phyloP scores from a whole-genome alignment of 1,139 yeast genomes.

The Lodderomyces jiufengensis region DNA sequence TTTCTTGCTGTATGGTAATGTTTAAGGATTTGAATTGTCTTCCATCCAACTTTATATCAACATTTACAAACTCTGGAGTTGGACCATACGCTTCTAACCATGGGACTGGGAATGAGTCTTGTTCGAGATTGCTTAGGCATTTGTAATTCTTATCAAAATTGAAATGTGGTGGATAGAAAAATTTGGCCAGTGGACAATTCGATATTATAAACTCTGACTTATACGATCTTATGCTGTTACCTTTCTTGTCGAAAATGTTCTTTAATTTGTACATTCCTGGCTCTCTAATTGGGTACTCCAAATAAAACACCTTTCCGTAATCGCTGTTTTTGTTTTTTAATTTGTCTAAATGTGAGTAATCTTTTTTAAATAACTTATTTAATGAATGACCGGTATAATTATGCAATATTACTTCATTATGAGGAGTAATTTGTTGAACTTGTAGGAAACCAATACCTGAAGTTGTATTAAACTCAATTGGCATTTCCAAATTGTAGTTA shows the following conservation, averaged over 20 bases:
- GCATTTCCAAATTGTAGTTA: constrained; percentile 41
- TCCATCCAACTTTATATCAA: constrained; percentile 56
- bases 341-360: constrained; percentile 35
- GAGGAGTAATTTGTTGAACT: constrained; percentile 58
- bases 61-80: constrained; percentile 66
- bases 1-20: constrained; percentile 14
- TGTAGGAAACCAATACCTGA: constrained; percentile 67
- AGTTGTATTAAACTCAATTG: constrained; percentile 80
- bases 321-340: constrained; percentile 20
- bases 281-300: constrained; percentile 54
- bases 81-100: constrained; percentile 63
- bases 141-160: constrained; percentile 34
- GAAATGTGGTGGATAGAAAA: constrained; percentile 32
- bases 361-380: constrained; percentile 37
- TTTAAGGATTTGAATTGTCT: constrained; percentile 26
- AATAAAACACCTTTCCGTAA: constrained; percentile 35
- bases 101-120: constrained; percentile 51
- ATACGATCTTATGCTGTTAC: constrained; percentile 59
- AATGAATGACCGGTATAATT: constrained; percentile 61
- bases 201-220: constrained; percentile 67
- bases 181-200: constrained; percentile 69
- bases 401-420: constrained; percentile 42
- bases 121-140: constrained; percentile 46
- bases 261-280: constrained; percentile 75
- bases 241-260: constrained; percentile 63